Percentiles rank a stretch among this genome's conserved stretches.
These are phyloP conservation scores for Geotrichum europaeum DNA, from an alignment of 1,139 yeast species.

Conservation along the genomic window DNA sequence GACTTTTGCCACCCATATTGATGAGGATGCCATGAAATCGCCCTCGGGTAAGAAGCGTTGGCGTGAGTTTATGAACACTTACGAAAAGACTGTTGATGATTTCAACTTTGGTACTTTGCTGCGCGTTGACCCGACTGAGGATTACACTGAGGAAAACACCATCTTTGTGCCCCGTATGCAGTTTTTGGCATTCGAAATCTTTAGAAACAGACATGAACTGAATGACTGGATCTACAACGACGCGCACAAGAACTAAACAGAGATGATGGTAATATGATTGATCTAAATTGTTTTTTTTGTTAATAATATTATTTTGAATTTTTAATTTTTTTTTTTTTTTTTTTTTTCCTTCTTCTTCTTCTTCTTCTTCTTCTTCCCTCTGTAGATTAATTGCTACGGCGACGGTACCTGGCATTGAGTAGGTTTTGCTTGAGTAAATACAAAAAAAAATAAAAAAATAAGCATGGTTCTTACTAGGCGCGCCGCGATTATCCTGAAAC, in stretches of 20 bases:
- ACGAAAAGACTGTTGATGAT: conserved; percentile 69
- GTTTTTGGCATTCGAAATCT: conserved; percentile 90
- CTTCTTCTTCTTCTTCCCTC: neutral
- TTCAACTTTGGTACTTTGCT: conserved; percentile 92
- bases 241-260: conserved; percentile 8
- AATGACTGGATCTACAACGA: conserved; percentile 74
- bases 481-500: no score
- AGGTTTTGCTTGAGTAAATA: neutral
- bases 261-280: neutral
- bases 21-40: conserved; percentile 80
- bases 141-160: conserved; percentile 78
- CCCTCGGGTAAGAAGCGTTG: conserved; percentile 77
- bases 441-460: neutral
- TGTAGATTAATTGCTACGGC: neutral
- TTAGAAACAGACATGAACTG: conserved; percentile 82
- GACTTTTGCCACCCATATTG: conserved; percentile 49
- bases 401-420: neutral
- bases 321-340: neutral
- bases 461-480: neutral
- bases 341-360: neutral
- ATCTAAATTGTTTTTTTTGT: neutral
- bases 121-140: conserved; percentile 62
- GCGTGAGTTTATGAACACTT: conserved; percentile 81
- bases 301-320: neutral
- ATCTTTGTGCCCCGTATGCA: conserved; percentile 89